Evolutionary conservation across 345 rosid species (phyloP), one percentile per base, ranked within the genome.

Genomic region (Eutrema heterophyllum): DNA sequence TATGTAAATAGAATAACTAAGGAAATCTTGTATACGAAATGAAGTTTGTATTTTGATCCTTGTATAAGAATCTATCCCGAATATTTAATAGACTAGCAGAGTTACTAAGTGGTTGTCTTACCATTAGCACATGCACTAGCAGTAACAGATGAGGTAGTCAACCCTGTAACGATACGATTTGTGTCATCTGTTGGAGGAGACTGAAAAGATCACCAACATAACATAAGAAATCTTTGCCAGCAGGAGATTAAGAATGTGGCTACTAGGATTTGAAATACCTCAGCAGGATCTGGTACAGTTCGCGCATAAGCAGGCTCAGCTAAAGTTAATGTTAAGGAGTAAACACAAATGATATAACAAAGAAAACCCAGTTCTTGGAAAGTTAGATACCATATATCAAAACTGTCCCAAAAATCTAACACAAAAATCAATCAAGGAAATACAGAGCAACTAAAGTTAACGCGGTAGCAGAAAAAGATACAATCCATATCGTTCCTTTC

Each of bases 121-220:
- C 80, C 80, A 55, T 54, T 70, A 57, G 45, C 68, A 75, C 29
- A 58, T 6, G 78, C 38, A 48, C 12, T 56, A 58, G 39, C 72
- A 21, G 49, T 40, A 29, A 62, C 70, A 54, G 70, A 32, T 7
- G 57, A 48, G 41, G 46, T 48, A 64, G 52, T 40, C 6, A 66
- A 64, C 46, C 33, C 53, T 9, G 66, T 55, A 40, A 21, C 40
- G 0, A 50, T 27, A 63, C 33, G n/a, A 36, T 40, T 64, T 30
- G 71, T 39, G 32, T 32, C 71, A 40, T 46, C 40, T 56, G 54
- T 21, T 41, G 52, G 67, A 64, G 54, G 67, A 70, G 75, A 46
- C 80, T 76, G 75, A 46, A 64, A 70, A 29, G 41, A 55, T 39
- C 4, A 45, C 54, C 21, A 70, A 56, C 51, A 39, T 21, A 29